Base-by-base conservation (phyloP, 2,329 filamentous ascomycete species). In the Verticillium albo-atrum region DNA sequence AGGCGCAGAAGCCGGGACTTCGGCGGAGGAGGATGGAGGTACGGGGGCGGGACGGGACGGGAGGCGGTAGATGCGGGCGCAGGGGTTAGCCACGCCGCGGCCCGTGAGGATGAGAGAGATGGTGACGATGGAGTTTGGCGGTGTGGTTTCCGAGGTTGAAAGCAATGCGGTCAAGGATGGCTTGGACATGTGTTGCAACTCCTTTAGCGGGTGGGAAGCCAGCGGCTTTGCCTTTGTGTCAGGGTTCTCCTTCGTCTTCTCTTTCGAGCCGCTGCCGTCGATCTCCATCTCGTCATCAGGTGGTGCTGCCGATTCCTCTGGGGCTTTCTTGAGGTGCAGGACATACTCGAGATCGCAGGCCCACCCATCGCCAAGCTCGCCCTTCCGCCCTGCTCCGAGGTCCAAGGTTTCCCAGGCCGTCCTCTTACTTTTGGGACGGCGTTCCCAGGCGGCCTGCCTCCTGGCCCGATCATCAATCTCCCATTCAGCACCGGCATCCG, bases 1-100 rank as follows among this genome's bases (percentile, higher is more conserved):
- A 1, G 72, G 78, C 9, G 74, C 68, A 0, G 79, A 79, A 2
- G 79, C 76, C 12, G 81, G 77, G 6, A 84, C 77, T 66, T 82
- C 77, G 25, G 76, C 73, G 26, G 72, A 68, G 3, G 73, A 70
- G 6, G 71, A 70, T 1, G 69, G 66, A 3, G 66, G 62, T 9
- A 60, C 58, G 9, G 67, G 54, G 2, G 52, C 30, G 0, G 67
- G 62, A 2, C 58, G 60, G 1, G 77, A 73, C n/a, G 94, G 91
- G 17, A 98, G 85, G 15, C 91, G 88, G 74, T 98, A 99, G 64
- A 98, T 87, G 35, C 95, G 85, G 4, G 94, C 91, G 71, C 89
- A 90, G 3, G 85, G 77, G 0, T 76, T 79, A 3, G 88, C 90
- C 1, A 89, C 83, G 27, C 95, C 94, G 59, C 91, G 86, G 42